Percentiles rank a stretch among this genome's conserved stretches.
phyloP scores from a whole-genome alignment of 306 rosid genomes.

The Castanea mollissima region DNA sequence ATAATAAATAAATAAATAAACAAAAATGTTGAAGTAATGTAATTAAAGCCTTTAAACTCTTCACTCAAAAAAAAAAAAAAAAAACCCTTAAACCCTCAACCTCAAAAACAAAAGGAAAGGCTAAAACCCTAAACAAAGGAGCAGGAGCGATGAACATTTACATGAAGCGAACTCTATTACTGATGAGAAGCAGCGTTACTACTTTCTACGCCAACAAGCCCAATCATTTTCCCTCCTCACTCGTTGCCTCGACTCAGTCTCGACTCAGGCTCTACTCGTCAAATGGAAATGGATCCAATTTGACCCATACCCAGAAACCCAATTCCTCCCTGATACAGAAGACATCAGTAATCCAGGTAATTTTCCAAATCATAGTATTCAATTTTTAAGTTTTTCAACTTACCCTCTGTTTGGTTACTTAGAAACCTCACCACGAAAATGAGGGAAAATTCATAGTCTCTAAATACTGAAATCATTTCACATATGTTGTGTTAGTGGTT shows the following conservation, averaged over 20 bases:
- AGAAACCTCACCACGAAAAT: not conserved
- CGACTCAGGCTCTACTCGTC: constrained; percentile 32
- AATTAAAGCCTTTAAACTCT: no score
- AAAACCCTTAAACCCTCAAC: no score
- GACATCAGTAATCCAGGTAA: constrained; percentile 43
- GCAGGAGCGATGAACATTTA: no score
- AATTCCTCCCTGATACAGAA: constrained; percentile 13
- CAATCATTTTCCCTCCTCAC: constrained; percentile 27
- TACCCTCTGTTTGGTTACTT: not conserved
- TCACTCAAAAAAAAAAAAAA: no score
- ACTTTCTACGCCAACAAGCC: constrained; percentile 36
- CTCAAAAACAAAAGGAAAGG: no score
- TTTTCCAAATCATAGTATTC: not conserved
- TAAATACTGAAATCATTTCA: no score
- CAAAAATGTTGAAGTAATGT: no score
- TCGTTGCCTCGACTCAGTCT: constrained; percentile 26
- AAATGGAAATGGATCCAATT: not conserved
- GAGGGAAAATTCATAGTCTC: not conserved
- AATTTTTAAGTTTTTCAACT: not conserved
- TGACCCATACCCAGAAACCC: not conserved
- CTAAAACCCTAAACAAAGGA: constrained; percentile 5
- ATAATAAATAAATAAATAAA: no score
- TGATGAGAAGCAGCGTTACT: constrained; percentile 26
- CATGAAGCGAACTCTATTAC: constrained; percentile 34
- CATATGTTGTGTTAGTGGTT: no score